Evolutionary conservation across 2,329 filamentous ascomycete species (phyloP).

Genomic region (Beauveria sp.): DNA sequence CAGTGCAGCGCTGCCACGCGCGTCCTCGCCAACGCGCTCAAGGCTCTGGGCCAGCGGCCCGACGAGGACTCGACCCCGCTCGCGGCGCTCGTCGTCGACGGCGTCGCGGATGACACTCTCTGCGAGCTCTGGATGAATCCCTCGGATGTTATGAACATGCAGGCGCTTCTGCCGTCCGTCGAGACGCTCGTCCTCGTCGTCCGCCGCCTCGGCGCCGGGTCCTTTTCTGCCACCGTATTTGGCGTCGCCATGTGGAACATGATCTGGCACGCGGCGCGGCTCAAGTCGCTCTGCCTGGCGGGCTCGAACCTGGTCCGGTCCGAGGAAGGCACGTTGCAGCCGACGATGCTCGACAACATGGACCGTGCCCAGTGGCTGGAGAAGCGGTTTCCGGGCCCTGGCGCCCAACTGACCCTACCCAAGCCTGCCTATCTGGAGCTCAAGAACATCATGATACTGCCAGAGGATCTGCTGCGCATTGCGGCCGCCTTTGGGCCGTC

Average conservation of each 20-base stretch:
- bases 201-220: constrained; percentile 35
- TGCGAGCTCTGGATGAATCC: constrained; percentile 44
- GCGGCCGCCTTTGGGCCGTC: constrained; percentile 29
- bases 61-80: constrained; percentile 35
- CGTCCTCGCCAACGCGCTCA: constrained; percentile 45
- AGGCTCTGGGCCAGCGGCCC: constrained; percentile 36
- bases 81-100: constrained; percentile 41
- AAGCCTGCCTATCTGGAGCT: constrained; percentile 35
- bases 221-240: constrained; percentile 29
- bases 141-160: constrained; percentile 42
- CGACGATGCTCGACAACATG: constrained; percentile 14
- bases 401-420: constrained; percentile 17
- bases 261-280: constrained; percentile 34
- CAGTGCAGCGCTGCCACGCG: constrained; percentile 40
- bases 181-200: constrained; percentile 39
- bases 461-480: constrained; percentile 27
- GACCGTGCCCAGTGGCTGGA: constrained; percentile 30
- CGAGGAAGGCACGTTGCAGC: background rate
- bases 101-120: constrained; percentile 40
- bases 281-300: constrained; percentile 41
- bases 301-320: constrained; percentile 17
- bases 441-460: constrained; percentile 32
- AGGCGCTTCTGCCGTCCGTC: constrained; percentile 32
- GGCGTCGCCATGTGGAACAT: constrained; percentile 41
- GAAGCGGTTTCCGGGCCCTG: background rate